Evolutionary conservation across 2,329 filamentous ascomycete genomes (phyloP).

Genomic region (Hymenoscyphus linearis): DNA sequence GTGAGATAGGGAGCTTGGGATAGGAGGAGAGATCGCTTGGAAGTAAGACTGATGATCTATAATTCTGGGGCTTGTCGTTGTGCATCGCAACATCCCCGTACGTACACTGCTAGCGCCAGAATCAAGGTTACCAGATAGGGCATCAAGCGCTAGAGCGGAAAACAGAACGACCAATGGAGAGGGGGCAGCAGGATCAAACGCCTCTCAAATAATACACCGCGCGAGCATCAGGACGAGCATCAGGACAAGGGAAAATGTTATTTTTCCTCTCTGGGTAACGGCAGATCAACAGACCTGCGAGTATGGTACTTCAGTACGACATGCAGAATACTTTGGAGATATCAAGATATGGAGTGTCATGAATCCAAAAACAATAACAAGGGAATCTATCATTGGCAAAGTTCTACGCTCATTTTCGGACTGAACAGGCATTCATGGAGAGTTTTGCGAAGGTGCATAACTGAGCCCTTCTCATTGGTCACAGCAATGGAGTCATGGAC

Average conservation of each 20-base stretch:
- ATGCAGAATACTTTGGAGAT: background rate
- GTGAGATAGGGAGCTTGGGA: background rate
- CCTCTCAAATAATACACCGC: constrained; percentile 3
- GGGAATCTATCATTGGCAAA: background rate
- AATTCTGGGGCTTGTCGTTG: constrained; percentile 3
- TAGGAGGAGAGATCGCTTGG: constrained; percentile 8
- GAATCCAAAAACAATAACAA: background rate
- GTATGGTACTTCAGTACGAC: background rate
- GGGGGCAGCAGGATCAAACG: constrained; percentile 5
- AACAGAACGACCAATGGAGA: no score
- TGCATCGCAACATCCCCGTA: constrained; percentile 1
- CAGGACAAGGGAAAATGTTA: background rate
- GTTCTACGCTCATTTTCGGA: background rate
- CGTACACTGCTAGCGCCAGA: constrained; percentile 10
- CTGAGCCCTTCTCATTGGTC: background rate
- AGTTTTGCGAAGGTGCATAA: background rate
- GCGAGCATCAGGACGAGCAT: background rate
- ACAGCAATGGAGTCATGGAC: background rate
- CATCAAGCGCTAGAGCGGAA: constrained; percentile 5
- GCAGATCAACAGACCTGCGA: background rate
- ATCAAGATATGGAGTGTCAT: background rate
- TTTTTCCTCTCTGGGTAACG: background rate
- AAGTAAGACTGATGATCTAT: constrained; percentile 3
- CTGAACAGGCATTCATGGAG: background rate
- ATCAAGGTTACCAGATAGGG: constrained; percentile 7